A percentile compares a stretch with the other conserved stretches of the same genome.
Conservation (phyloP, 208 protist genomes). For the Trypanosoma conorhini region DNA sequence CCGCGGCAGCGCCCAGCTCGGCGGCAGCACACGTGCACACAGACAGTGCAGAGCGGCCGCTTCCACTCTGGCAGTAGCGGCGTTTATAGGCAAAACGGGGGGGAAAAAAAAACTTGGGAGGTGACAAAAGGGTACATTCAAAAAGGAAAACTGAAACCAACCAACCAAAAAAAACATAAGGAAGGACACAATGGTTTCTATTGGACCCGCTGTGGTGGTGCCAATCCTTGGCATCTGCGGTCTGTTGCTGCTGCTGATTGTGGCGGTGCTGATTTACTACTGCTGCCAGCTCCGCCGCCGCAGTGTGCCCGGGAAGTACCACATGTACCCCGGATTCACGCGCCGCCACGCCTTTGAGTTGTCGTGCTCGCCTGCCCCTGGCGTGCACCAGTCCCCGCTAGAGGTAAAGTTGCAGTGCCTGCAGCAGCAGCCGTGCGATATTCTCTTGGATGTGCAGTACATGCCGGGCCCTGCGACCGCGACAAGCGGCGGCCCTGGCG, state of each 20-base stretch:
- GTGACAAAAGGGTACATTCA: background rate
- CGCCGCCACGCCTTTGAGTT: slow-evolving; percentile 28
- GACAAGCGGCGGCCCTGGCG: background rate
- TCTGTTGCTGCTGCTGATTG: slow-evolving; percentile 46
- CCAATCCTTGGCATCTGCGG: slow-evolving; percentile 57
- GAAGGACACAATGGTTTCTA: background rate
- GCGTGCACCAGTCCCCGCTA: slow-evolving; percentile 28
- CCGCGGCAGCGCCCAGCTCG: no score
- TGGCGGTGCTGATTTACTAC: slow-evolving; percentile 36
- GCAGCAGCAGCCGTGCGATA: slow-evolving; percentile 35
- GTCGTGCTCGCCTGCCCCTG: slow-evolving; percentile 21
- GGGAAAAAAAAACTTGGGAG: background rate
- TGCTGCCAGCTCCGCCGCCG: background rate
- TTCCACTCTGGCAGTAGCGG: no score
- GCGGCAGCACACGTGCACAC: background rate
- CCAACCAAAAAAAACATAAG: slow-evolving; percentile 6
- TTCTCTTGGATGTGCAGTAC: slow-evolving; percentile 44
- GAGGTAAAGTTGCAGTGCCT: slow-evolving; percentile 31
- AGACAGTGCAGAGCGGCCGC: no score
- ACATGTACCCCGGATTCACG: slow-evolving; percentile 28
- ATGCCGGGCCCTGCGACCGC: background rate
- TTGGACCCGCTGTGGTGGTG: slow-evolving; percentile 49
- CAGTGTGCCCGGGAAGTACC: background rate
- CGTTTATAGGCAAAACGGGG: background rate
- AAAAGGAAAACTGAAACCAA: slow-evolving; percentile 12